These are phyloP conservation scores for Gracilaria domingensis DNA, from an alignment of 23 red algal genomes.

Conservation along the genomic window DNA sequence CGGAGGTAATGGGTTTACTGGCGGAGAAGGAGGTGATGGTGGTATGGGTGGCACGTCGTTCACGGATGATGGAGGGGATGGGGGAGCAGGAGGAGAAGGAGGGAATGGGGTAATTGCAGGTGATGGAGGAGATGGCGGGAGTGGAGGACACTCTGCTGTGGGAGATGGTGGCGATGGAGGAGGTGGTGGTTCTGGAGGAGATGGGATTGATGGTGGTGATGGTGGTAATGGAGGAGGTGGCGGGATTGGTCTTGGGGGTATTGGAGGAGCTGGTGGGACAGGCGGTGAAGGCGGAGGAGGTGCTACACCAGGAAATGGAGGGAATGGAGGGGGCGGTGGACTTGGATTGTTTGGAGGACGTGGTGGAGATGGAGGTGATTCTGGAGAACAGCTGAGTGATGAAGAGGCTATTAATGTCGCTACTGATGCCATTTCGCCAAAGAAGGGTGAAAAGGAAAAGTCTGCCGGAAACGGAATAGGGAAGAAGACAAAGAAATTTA, in stretches of 20 bases:
- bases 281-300: neutral
- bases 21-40: slow-evolving; percentile 23
- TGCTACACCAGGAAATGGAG: neutral
- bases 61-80: neutral
- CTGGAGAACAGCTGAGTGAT: neutral
- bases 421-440: neutral
- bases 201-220: slow-evolving; percentile 4
- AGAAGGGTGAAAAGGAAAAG: neutral
- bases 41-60: slow-evolving; percentile 18
- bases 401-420: neutral
- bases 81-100: neutral
- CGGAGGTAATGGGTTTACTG: slow-evolving; percentile 4
- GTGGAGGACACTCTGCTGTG: neutral
- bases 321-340: slow-evolving; percentile 10
- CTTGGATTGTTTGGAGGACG: neutral
- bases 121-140: slow-evolving; percentile 4
- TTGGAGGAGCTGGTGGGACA: neutral
- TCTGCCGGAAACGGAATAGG: too few relatives aligned
- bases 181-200: neutral
- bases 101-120: neutral
- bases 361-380: slow-evolving; percentile 10
- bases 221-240: neutral
- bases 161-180: slow-evolving; percentile 8
- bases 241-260: slow-evolving; percentile 9
- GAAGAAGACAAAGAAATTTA: neutral